Evolutionary conservation across 768 basidiomycete species (phyloP).

Genomic region (Suillus plorans): DNA sequence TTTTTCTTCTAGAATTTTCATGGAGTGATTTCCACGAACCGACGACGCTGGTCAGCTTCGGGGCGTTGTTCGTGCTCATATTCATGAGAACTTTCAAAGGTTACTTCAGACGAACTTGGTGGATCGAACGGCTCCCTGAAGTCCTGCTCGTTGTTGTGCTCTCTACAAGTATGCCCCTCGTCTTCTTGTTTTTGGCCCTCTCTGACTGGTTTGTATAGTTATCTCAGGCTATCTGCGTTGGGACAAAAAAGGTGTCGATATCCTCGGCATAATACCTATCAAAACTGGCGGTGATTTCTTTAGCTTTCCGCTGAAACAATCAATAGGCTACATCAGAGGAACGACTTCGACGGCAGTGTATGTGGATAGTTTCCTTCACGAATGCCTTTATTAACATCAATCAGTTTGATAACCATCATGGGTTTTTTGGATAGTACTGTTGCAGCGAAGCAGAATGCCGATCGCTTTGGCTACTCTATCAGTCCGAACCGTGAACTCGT

Average conservation of each 20-base stretch:
- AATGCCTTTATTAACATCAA: conserved; percentile 1
- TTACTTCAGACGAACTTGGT: conserved; percentile 59
- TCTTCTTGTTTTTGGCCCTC: not conserved
- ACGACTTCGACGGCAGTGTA: conserved; percentile 88
- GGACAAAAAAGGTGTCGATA: conserved; percentile 77
- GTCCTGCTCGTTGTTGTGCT: conserved; percentile 84
- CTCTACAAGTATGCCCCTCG: conserved; percentile 65
- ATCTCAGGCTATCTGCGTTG: conserved; percentile 68
- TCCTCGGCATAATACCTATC: conserved; percentile 78
- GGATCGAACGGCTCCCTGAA: conserved; percentile 83
- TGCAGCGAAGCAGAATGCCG: conserved; percentile 89
- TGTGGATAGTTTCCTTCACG: conserved; percentile 9
- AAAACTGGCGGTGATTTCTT: conserved; percentile 63
- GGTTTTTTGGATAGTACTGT: conserved; percentile 96
- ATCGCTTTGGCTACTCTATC: conserved; percentile 83
- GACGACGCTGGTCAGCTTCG: conserved; percentile 76
- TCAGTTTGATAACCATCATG: conserved; percentile 73
- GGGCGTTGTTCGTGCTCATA: conserved; percentile 66
- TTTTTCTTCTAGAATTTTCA: conserved; percentile 67
- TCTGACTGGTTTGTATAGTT: conserved; percentile 40
- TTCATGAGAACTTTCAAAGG: conserved; percentile 57
- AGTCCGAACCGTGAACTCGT: conserved; percentile 95
- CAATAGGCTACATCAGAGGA: conserved; percentile 63
- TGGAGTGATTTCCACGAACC: conserved; percentile 56
- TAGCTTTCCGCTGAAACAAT: conserved; percentile 65